Evolutionary conservation across 2,329 filamentous ascomycete species (phyloP), one percentile per base, ranked within the genome.

Genomic region (Calonectria hongkongensis): DNA sequence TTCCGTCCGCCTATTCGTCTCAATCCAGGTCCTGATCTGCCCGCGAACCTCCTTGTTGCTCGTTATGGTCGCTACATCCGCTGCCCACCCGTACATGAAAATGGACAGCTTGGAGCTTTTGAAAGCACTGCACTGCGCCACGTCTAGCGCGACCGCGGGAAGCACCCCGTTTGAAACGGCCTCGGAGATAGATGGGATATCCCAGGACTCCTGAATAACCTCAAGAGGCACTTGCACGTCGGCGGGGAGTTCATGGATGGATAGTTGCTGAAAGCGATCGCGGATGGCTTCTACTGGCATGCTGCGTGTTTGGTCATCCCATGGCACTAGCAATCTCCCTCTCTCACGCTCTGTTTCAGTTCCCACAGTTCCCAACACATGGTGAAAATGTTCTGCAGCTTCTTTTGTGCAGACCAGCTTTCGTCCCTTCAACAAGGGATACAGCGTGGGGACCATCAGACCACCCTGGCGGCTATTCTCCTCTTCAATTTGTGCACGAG

Each of bases 31-130:
- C 28, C 78, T 74, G 7, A 84, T 78, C 67, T 84, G 82, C 12
- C 81, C 81, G n/a, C 79, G 74, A 12, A 85, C 80, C 75, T 86
- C 85, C 75, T 84, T 85, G 66, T 86, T 86, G 6, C 84, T 85
- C 8, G 85, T 86, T 2, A 86, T 56, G 1, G 84, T 86, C 25
- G 79, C 79, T 2, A 82, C 50, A 10, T 79, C 79, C 15, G 74
- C 77, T 18, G 78, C 81, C 85, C 85, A 86, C 4, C 84, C 85
- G 30, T 85, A 82, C 78, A 86, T 80, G 73, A 84, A 85, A 28
- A 85, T 83, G 41, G 83, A 83, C 21, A 84, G 78, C 75, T 85
- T 85, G 51, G 83, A 81, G 71, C 80, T 82, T 71, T 82, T 83
- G 68, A 86, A 83, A 2, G 76, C 78, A 16, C 81, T 81, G 45